These are phyloP conservation scores for Elongisporangium prolatum DNA, from an alignment of 352 stramenopile species.

Conservation along the genomic window DNA sequence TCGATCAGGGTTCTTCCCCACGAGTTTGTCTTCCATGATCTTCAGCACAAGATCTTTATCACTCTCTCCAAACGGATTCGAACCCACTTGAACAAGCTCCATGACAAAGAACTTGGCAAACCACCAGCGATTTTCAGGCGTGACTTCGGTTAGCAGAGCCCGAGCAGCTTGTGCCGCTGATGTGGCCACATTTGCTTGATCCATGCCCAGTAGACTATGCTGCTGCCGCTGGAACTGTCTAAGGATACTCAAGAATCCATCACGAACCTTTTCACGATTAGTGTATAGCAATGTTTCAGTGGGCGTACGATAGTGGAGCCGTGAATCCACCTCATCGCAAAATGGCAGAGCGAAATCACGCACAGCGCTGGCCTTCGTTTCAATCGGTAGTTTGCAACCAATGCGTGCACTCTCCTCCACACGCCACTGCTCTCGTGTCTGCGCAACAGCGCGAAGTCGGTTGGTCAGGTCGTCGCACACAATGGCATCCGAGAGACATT, in stretches of 20 bases:
- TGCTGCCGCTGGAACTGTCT: conserved; percentile 58
- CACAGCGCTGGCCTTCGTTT: conserved; percentile 45
- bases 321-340: conserved; percentile 61
- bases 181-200: conserved; percentile 22
- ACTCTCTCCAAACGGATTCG: conserved; percentile 64
- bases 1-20: conserved; percentile 58
- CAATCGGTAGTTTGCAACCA: conserved; percentile 42
- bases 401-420: conserved; percentile 50
- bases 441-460: conserved; percentile 21
- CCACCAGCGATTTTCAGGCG: conserved; percentile 63
- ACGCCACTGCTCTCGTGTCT: conserved; percentile 35
- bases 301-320: conserved; percentile 55
- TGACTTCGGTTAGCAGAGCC: conserved; percentile 31
- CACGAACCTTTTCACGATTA: conserved; percentile 65
- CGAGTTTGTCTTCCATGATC: conserved; percentile 66
- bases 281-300: conserved; percentile 46
- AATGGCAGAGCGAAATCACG: conserved; percentile 60
- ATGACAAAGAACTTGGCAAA: conserved; percentile 73
- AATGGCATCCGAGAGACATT: conserved; percentile 15
- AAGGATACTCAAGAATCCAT: conserved; percentile 50
- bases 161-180: conserved; percentile 21
- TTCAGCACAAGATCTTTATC: conserved; percentile 68
- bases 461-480: conserved; percentile 23
- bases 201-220: conserved; percentile 38
- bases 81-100: conserved; percentile 60